Percentiles rank a stretch among this genome's conserved stretches.
These are phyloP conservation scores for Zymoseptoria crescenta DNA, from an alignment of 2,329 filamentous ascomycete species.

Conservation along the genomic window DNA sequence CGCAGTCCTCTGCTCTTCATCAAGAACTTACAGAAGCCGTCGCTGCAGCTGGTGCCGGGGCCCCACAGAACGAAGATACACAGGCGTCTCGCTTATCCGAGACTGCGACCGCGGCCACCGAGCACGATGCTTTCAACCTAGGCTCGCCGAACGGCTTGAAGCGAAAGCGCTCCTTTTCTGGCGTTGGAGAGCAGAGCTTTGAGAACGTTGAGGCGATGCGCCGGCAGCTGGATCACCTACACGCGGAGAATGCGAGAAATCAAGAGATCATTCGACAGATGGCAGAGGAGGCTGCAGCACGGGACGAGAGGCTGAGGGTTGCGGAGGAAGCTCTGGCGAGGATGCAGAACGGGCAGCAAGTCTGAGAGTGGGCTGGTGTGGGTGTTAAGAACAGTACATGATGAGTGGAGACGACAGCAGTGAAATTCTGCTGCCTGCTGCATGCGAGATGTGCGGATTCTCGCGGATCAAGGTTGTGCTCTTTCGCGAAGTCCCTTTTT, in stretches of 20 bases:
- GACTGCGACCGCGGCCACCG: background rate
- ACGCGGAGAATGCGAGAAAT: background rate
- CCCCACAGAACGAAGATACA: background rate
- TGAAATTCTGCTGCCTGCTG: background rate
- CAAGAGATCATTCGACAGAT: background rate
- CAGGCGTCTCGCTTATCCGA: background rate
- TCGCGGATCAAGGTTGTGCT: background rate
- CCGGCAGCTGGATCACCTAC: background rate
- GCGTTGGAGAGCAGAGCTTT: background rate
- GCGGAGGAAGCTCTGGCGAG: background rate
- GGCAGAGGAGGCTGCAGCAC: background rate
- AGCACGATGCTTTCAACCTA: background rate
- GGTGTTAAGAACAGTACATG: too few relatives aligned
- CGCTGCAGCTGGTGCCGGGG: background rate
- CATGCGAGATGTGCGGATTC: background rate
- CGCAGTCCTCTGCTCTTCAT: conserved; percentile 6
- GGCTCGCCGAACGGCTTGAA: background rate
- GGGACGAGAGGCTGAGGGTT: background rate
- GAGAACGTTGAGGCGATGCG: background rate
- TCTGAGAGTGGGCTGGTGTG: background rate
- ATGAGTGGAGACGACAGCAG: background rate
- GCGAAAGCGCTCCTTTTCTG: background rate
- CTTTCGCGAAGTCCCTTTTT: background rate
- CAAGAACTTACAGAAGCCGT: background rate
- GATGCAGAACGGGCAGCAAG: background rate